These are phyloP conservation scores for Penicillium herquei DNA, from an alignment of 495 filamentous ascomycete species.

Conservation along the genomic window DNA sequence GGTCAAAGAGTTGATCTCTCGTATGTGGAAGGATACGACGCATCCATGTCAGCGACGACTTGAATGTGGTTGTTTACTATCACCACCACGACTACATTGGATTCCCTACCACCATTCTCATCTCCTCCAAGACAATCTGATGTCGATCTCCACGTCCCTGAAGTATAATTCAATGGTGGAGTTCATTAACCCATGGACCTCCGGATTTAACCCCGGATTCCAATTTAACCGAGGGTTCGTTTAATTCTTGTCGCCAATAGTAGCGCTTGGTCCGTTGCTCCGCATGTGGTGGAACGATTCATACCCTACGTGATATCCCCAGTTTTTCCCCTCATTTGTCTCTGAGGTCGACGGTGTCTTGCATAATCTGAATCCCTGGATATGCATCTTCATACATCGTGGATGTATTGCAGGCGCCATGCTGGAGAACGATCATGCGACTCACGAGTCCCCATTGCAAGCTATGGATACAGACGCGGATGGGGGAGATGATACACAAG, in stretches of 20 bases:
- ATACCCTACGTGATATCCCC: slow-evolving; percentile 1
- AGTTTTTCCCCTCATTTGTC: slow-evolving; percentile 17
- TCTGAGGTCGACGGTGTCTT: background rate
- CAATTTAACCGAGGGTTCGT: slow-evolving; percentile 25
- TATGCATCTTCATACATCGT: background rate
- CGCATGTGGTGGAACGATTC: slow-evolving; percentile 14
- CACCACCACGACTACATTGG: too few relatives aligned
- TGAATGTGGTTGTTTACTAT: too few relatives aligned
- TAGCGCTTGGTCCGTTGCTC: slow-evolving; percentile 11
- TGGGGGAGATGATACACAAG: slow-evolving; percentile 11
- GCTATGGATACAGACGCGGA: slow-evolving; percentile 5
- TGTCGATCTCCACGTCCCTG: too few relatives aligned
- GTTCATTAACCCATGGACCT: background rate
- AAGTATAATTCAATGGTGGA: too few relatives aligned
- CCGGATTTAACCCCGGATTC: slow-evolving; percentile 16
- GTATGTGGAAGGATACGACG: too few relatives aligned
- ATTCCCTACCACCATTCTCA: too few relatives aligned
- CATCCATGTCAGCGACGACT: too few relatives aligned
- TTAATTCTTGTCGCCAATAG: slow-evolving; percentile 11
- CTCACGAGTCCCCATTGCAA: slow-evolving; percentile 14
- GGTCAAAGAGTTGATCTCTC: too few relatives aligned
- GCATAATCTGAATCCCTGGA: slow-evolving; percentile 2
- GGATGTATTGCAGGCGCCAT: slow-evolving; percentile 24
- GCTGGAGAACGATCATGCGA: slow-evolving; percentile 31
- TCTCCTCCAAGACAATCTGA: too few relatives aligned